Base-by-base conservation (phyloP, 164 flowering plant genomes). In the Dillenia turbinata region DNA sequence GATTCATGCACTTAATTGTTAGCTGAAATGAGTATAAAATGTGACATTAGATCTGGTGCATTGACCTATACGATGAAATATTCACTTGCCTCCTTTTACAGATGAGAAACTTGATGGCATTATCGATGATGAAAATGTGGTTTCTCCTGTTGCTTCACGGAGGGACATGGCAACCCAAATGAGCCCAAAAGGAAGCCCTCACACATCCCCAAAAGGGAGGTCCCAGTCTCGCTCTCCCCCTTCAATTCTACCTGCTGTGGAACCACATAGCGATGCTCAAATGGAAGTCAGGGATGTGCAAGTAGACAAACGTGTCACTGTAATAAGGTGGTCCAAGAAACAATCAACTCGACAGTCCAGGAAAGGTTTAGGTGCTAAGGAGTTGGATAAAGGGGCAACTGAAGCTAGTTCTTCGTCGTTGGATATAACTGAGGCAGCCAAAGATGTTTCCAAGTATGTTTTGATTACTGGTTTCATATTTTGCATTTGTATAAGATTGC, bases 81-180 rank as follows among this genome's bases (percentile, higher is more conserved):
- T 33, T 33, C 40, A 4, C 40, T 33, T 4, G 40, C 40, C 7
- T 33, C 40, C 40, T 33, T 33, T 33, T 72, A 49, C 80, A 92
- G 96, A 80, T 52, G 84, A 79, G 64, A 78, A 75, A 52, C 46
- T 45, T 70, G 77, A 76, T 47, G 78, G 69, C 33, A 63, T 64
- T 45, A 77, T 70, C 67, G 87, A 84, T 81, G 85, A 79, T 14
- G 76, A 66, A 17, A 78, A 82, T 57, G 71, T 73, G 71, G 68
- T 80, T 43, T 82, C 90, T 70, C 80, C 73, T 50, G 76, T 66
- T 61, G 85, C 81, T 69, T 88, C 96, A 60, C 83, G 92, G 71
- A 84, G 97, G 69, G 97, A 95, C 69, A 77, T 90, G 84, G 96
- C 97, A 44, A 95, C 97, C 9, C 99, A 95, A 65, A 95, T 95